Percentiles rank a stretch among this genome's conserved stretches.
Evolutionary conservation across 331 rosid species (phyloP).

Genomic region (Prunus yedoensis): DNA sequence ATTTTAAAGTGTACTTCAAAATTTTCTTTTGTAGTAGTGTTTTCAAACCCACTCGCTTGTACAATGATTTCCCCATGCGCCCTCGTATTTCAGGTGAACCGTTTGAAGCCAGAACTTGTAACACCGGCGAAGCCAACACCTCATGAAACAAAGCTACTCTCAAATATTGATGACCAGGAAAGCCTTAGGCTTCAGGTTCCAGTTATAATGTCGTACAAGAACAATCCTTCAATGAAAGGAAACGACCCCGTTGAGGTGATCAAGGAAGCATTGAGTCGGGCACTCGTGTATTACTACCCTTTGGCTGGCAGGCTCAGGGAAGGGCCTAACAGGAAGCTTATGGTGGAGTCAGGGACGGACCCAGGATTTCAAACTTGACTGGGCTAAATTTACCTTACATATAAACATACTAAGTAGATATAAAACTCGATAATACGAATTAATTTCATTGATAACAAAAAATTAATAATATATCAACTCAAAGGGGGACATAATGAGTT

Average conservation of each 20-base stretch:
- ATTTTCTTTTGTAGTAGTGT: no score
- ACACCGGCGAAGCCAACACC: constrained; percentile 32
- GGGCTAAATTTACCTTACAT: no score
- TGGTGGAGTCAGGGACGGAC: no score
- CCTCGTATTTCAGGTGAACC: neutral
- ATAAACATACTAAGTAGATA: no score
- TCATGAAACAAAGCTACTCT: constrained; percentile 28
- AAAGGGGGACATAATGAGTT: no score
- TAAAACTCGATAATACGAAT: no score
- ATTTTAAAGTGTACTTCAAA: no score
- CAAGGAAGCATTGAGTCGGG: constrained; percentile 18
- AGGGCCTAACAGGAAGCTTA: constrained; percentile 26
- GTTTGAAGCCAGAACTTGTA: neutral
- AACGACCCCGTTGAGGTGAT: constrained; percentile 11
- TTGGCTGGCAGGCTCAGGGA: constrained; percentile 45
- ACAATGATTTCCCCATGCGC: no score
- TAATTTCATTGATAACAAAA: no score
- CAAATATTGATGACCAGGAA: constrained; percentile 42
- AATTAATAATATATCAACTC: no score
- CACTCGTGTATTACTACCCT: constrained; percentile 45
- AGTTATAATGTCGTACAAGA: constrained; percentile 26
- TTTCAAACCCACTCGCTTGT: no score
- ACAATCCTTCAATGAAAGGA: neutral
- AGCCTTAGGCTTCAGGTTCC: constrained; percentile 28
- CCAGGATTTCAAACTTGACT: no score